Conservation (phyloP, 1,284 basidiomycete genomes). For the Sanghuangporus baumii region DNA sequence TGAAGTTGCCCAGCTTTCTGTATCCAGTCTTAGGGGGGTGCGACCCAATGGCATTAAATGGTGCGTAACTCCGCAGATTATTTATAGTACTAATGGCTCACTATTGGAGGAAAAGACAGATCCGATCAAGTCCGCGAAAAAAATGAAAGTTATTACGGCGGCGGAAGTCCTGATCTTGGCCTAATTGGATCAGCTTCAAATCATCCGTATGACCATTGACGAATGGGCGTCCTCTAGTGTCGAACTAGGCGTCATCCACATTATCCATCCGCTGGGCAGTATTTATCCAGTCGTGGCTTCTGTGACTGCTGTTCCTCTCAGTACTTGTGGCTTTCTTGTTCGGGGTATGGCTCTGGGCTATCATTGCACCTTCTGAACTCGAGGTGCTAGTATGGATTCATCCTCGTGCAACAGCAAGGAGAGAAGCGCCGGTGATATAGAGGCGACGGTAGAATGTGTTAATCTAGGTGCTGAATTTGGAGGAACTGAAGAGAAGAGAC, state of each 20-base stretch:
- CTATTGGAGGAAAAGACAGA: too few relatives aligned
- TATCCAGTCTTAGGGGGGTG: too few relatives aligned
- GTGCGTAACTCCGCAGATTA: too few relatives aligned
- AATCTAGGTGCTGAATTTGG: slow-evolving; percentile 37
- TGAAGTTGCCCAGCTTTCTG: too few relatives aligned
- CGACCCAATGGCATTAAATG: too few relatives aligned
- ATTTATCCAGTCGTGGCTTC: too few relatives aligned
- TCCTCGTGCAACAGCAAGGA: background rate
- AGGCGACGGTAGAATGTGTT: slow-evolving; percentile 17
- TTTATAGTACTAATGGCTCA: too few relatives aligned
- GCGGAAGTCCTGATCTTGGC: too few relatives aligned
- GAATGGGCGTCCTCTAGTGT: background rate
- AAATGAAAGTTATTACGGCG: too few relatives aligned
- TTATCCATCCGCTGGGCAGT: background rate
- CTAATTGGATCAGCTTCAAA: too few relatives aligned
- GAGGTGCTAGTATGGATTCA: background rate
- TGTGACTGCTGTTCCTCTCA: background rate
- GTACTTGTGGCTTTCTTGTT: background rate
- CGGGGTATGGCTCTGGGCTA: background rate
- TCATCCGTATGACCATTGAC: background rate
- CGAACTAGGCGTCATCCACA: background rate
- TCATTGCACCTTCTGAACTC: background rate
- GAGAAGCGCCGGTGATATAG: background rate
- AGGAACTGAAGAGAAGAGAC: slow-evolving; percentile 35
- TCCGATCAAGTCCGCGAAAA: too few relatives aligned